Evolutionary conservation across 2,329 filamentous ascomycete genomes (phyloP).

Genomic region (Cytospora mali): DNA sequence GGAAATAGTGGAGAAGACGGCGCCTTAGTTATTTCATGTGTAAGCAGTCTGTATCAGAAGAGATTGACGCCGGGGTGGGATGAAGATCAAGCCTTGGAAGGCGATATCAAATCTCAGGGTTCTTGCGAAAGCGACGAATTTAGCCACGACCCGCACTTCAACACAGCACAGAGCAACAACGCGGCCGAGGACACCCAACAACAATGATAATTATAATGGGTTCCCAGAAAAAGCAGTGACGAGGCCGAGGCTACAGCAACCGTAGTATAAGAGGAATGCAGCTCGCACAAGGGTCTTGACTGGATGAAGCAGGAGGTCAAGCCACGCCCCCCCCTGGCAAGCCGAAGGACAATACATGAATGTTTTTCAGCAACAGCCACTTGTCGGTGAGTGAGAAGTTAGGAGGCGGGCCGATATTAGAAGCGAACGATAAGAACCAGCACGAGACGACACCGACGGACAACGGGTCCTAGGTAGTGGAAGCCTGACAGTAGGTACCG

Average conservation of each 20-base stretch:
- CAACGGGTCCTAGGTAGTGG: constrained; percentile 4
- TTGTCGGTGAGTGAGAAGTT: neutral
- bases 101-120: constrained; percentile 24
- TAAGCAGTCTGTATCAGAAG: constrained; percentile 49
- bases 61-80: constrained; percentile 44
- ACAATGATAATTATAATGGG: constrained; percentile 2
- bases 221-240: constrained; percentile 7
- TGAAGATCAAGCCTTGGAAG: constrained; percentile 35
- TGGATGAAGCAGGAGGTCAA: constrained; percentile 23
- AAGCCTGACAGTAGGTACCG: constrained; percentile 3
- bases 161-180: constrained; percentile 11
- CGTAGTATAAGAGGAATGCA: constrained; percentile 20
- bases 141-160: constrained; percentile 22
- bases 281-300: constrained; percentile 25
- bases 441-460: neutral
- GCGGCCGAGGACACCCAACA: constrained; percentile 14
- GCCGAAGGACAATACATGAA: constrained; percentile 5
- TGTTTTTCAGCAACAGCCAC: constrained; percentile 1
- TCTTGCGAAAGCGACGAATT: constrained; percentile 24
- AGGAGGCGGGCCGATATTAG: constrained; percentile 16
- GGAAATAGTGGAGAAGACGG: constrained; percentile 46
- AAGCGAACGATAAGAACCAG: constrained; percentile 12
- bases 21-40: constrained; percentile 49
- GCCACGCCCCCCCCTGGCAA: constrained; percentile 20
- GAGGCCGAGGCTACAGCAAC: constrained; percentile 8